phyloP scores from a whole-genome alignment of 2,329 filamentous ascomycete genomes.

The Thielaviopsis populi region DNA sequence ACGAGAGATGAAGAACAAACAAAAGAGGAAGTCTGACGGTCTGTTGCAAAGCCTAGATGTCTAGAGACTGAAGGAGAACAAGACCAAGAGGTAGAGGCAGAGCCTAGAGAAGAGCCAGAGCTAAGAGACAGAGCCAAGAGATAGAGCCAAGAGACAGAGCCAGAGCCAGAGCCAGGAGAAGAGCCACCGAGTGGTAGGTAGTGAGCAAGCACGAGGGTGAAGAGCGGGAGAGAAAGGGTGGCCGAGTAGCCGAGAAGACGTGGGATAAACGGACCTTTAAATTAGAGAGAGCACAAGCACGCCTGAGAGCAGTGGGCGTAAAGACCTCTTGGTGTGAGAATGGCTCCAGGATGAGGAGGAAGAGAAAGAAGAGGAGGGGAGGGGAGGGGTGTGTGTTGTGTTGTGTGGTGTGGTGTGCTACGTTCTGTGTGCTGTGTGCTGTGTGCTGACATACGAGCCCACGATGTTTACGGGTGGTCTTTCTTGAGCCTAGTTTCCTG shows the following conservation, averaged over 20 bases:
- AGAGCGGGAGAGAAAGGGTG: too few species aligned
- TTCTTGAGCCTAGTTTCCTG: not conserved
- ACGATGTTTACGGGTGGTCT: not conserved
- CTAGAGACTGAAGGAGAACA: not conserved
- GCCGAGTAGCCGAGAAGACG: not conserved
- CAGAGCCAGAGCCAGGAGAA: not conserved
- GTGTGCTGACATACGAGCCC: not conserved
- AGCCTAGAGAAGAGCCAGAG: not conserved
- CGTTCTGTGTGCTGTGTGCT: too few species aligned
- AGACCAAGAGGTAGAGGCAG: not conserved
- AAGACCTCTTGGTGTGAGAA: not conserved
- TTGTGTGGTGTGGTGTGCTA: too few species aligned
- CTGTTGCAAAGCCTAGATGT: too few species aligned
- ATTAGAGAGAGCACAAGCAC: not conserved
- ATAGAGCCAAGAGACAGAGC: not conserved
- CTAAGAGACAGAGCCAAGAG: not conserved
- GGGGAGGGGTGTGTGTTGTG: not conserved
- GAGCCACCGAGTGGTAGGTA: too few species aligned
- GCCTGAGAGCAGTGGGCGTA: not conserved
- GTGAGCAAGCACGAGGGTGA: too few species aligned
- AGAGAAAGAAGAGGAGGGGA: not conserved
- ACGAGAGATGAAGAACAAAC: too few species aligned
- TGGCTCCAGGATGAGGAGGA: not conserved
- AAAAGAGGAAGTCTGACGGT: too few species aligned
- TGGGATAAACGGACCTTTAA: not conserved